Evolutionary conservation across 305 asterid genomes (phyloP).

Genomic region (Fraxinus xanthoxyloides): DNA sequence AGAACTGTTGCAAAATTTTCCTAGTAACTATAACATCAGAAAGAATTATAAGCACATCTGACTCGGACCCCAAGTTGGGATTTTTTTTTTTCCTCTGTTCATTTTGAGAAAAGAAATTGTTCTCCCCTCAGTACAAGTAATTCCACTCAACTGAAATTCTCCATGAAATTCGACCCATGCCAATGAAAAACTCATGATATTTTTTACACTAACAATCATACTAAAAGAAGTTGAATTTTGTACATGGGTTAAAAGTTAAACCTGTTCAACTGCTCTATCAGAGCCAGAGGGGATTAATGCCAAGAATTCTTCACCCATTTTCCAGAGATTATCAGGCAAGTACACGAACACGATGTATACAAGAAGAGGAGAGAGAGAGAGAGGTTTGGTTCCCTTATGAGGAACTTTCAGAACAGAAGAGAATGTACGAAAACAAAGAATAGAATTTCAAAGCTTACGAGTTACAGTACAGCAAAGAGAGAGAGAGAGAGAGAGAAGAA

Average conservation of each 20-base stretch:
- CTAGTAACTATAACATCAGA: neutral
- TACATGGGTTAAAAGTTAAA: constrained; percentile 13
- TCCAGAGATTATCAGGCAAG: constrained; percentile 24
- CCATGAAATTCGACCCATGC: neutral
- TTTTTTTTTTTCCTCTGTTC: neutral
- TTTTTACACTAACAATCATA: neutral
- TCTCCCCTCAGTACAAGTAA: neutral
- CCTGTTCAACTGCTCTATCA: constrained; percentile 47
- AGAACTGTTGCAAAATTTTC: neutral
- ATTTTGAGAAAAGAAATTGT: neutral
- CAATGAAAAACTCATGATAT: neutral
- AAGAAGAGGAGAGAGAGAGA: neutral
- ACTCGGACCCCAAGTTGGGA: neutral
- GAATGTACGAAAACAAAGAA: neutral
- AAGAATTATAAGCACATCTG: neutral
- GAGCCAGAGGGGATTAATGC: constrained; percentile 26
- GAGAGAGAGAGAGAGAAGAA: neutral
- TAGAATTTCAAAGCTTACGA: neutral
- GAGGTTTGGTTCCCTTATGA: neutral
- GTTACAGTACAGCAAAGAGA: neutral
- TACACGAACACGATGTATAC: neutral
- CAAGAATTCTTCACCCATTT: constrained; percentile 41
- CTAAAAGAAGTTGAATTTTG: neutral
- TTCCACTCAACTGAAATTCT: neutral
- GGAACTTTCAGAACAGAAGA: neutral